Evolutionary conservation across 2,329 filamentous ascomycete genomes (phyloP).

Genomic region (Seiridium cupressi): DNA sequence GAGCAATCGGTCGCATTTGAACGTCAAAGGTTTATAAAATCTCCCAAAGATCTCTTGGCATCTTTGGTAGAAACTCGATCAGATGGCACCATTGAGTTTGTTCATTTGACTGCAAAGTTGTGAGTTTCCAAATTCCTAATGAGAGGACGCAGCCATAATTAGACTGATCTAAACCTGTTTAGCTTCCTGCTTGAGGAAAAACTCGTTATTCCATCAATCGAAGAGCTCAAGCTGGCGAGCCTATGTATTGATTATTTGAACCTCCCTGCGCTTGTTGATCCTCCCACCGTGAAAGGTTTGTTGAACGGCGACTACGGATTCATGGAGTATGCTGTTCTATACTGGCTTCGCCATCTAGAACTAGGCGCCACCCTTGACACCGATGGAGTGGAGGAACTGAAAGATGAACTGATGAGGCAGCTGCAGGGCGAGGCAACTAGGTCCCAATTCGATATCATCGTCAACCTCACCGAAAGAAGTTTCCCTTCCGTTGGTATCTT

Average conservation of each 20-base stretch:
- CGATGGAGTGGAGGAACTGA: background rate
- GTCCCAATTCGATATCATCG: background rate
- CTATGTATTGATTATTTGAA: slow-evolving; percentile 6
- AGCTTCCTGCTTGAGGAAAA: background rate
- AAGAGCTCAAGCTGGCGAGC: slow-evolving; percentile 10
- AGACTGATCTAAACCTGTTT: background rate
- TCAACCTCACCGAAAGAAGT: background rate
- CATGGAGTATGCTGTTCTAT: slow-evolving; percentile 11
- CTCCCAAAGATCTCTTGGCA: slow-evolving; percentile 31
- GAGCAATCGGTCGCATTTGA: slow-evolving; percentile 25
- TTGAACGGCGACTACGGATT: slow-evolving; percentile 7
- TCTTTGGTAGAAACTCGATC: slow-evolving; percentile 30
- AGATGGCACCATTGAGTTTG: slow-evolving; percentile 29
- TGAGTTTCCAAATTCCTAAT: background rate
- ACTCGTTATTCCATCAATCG: slow-evolving; percentile 15
- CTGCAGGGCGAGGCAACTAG: background rate
- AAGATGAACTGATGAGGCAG: background rate
- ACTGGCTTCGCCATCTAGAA: slow-evolving; percentile 9
- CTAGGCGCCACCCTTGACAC: background rate
- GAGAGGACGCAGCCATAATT: background rate
- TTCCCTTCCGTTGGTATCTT: background rate
- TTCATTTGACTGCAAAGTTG: slow-evolving; percentile 33
- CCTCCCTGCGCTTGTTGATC: background rate
- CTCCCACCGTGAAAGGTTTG: background rate
- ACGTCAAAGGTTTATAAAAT: slow-evolving; percentile 18